Percentiles rank a stretch among this genome's conserved stretches.
Evolutionary conservation across 2,329 filamentous ascomycete species (phyloP).

Genomic region (Phyllosticta capitalensis): DNA sequence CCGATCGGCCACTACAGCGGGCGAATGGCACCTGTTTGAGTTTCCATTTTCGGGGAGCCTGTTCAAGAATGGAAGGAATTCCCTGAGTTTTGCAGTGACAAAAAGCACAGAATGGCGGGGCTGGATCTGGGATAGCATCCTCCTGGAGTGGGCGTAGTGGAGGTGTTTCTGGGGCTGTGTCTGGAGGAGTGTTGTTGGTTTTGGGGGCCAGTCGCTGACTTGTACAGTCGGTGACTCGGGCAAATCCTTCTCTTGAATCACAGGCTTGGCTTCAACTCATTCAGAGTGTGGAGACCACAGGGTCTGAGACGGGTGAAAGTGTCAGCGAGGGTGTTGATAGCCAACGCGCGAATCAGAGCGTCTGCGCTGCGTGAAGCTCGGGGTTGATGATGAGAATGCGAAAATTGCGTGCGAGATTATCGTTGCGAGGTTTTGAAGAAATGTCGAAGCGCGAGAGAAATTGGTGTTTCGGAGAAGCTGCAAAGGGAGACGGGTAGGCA

Average conservation of each 20-base stretch:
- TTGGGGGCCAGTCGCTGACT: background rate
- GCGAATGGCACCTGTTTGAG: conserved; percentile 41
- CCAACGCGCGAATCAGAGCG: background rate
- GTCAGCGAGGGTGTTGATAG: background rate
- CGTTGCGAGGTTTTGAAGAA: too few species aligned
- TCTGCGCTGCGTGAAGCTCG: too few species aligned
- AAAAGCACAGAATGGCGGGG: conserved; percentile 30
- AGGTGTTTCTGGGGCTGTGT: background rate
- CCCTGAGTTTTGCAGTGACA: conserved; percentile 29
- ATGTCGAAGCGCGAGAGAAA: too few species aligned
- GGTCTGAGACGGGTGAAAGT: background rate
- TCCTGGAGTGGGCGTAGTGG: conserved; percentile 24
- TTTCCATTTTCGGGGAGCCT: conserved; percentile 23
- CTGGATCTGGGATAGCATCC: conserved; percentile 35
- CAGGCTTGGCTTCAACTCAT: background rate
- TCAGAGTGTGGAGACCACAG: background rate
- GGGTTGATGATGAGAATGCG: too few species aligned
- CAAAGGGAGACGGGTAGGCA: background rate
- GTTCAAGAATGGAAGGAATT: conserved; percentile 27
- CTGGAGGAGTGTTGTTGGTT: background rate
- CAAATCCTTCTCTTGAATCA: background rate
- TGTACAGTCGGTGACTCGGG: background rate
- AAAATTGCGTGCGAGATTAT: too few species aligned
- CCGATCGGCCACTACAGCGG: conserved; percentile 37
- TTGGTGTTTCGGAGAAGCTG: background rate